These are phyloP conservation scores for Microglena sp. DNA, from an alignment of 139 green algal species.

Conservation along the genomic window DNA sequence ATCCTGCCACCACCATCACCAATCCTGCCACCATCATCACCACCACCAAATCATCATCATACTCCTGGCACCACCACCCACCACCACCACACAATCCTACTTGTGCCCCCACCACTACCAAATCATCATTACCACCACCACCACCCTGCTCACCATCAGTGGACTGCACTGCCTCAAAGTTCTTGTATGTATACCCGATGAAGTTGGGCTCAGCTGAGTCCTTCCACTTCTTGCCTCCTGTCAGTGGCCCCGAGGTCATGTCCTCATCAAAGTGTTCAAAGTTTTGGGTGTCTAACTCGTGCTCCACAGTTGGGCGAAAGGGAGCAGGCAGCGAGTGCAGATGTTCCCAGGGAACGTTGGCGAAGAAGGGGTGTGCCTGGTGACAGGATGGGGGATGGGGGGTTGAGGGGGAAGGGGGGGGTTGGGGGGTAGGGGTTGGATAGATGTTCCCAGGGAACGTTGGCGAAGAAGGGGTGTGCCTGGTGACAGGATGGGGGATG, in stretches of 20 bases:
- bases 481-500: background rate
- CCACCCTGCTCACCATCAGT: conserved; percentile 10
- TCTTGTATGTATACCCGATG: conserved; percentile 97
- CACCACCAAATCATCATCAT: too few relatives aligned
- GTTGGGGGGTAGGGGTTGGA: background rate
- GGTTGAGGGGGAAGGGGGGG: too few relatives aligned
- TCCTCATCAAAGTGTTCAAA: conserved; percentile 97
- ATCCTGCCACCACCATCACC: too few relatives aligned
- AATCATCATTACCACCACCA: too few relatives aligned
- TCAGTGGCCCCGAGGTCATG: background rate
- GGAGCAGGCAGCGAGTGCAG: conserved; percentile 59
- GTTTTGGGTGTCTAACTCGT: conserved; percentile 94
- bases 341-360: conserved; percentile 69
- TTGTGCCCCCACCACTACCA: background rate
- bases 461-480: conserved; percentile 12
- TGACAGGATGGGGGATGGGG: too few relatives aligned
- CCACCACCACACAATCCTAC: background rate
- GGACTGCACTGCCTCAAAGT: conserved; percentile 69
- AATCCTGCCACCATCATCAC: too few relatives aligned
- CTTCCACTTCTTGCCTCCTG: conserved; percentile 18
- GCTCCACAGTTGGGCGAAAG: conserved; percentile 66
- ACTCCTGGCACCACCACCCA: too few relatives aligned
- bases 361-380: conserved; percentile 86
- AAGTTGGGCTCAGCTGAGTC: conserved; percentile 79
- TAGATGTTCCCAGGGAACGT: conserved; percentile 77